Conservation (phyloP, 306 rosid genomes). For the Lathyrus sativus region DNA sequence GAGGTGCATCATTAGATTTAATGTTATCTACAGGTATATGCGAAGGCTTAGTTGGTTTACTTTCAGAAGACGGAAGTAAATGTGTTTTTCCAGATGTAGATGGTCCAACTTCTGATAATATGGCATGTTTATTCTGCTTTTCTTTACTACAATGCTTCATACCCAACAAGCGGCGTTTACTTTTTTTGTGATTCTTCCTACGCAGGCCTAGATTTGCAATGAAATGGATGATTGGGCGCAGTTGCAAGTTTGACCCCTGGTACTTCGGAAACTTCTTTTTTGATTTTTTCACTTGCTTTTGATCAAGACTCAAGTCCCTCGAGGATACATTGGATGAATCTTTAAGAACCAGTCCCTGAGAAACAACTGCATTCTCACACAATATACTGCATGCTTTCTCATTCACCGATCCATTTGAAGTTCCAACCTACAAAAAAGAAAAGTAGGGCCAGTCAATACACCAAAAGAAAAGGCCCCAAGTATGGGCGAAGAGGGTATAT, state of each 20-base stretch:
- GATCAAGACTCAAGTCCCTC: constrained; percentile 35
- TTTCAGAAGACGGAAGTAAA: constrained; percentile 33
- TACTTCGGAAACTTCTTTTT: constrained; percentile 60
- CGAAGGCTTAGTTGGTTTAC: constrained; percentile 44
- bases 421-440: constrained; percentile 52
- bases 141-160: constrained; percentile 38
- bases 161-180: constrained; percentile 24
- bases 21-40: constrained; percentile 36
- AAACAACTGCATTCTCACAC: constrained; percentile 39
- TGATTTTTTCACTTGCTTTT: constrained; percentile 46
- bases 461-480: constrained; percentile 9
- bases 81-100: constrained; percentile 53
- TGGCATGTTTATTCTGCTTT: constrained; percentile 36
- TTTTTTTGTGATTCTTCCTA: constrained; percentile 61
- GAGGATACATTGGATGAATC: constrained; percentile 39
- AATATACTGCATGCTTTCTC: constrained; percentile 25
- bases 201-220: constrained; percentile 44
- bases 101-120: constrained; percentile 55
- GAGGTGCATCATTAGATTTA: constrained; percentile 37
- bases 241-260: constrained; percentile 44
- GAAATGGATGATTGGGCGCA: constrained; percentile 47
- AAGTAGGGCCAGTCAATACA: constrained; percentile 16
- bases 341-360: constrained; percentile 36
- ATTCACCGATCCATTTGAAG: constrained; percentile 36
- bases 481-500: background rate